Conservation (phyloP, 1,284 basidiomycete genomes). For the Cryptococcus floricola region DNA sequence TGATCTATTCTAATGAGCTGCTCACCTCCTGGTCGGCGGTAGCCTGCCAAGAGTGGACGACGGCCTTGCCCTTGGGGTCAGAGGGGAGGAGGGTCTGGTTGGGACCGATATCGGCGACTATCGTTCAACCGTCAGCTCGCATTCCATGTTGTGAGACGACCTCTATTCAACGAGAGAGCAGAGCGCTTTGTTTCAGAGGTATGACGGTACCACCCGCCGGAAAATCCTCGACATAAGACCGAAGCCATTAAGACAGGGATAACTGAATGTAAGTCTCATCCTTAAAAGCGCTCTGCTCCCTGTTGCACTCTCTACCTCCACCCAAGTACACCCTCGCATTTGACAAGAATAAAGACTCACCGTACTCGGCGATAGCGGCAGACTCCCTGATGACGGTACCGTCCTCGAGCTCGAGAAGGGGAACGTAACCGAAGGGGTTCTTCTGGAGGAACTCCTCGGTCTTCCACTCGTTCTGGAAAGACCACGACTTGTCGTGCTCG, state of each 20-base stretch:
- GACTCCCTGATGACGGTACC: slow-evolving; percentile 73
- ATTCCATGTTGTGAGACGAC: neutral
- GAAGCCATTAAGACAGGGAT: slow-evolving; percentile 61
- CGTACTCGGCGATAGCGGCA: slow-evolving; percentile 76
- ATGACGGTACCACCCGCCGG: slow-evolving; percentile 54
- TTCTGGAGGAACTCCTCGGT: slow-evolving; percentile 72
- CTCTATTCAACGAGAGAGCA: neutral
- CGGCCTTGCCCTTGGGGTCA: slow-evolving; percentile 57
- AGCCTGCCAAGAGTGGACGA: slow-evolving; percentile 65
- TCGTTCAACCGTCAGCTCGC: slow-evolving; percentile 1
- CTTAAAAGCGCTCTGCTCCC: slow-evolving; percentile 18
- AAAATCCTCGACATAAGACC: slow-evolving; percentile 62
- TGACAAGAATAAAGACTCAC: slow-evolving; percentile 59
- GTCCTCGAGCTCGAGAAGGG: slow-evolving; percentile 68
- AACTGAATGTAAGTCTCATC: slow-evolving; percentile 55
- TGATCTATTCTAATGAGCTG: neutral
- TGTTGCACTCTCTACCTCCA: neutral
- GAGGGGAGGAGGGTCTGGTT: slow-evolving; percentile 64
- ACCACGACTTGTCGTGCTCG: slow-evolving; percentile 63
- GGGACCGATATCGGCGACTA: slow-evolving; percentile 69
- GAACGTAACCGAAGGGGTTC: slow-evolving; percentile 80
- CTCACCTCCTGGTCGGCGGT: slow-evolving; percentile 61
- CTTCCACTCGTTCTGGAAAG: slow-evolving; percentile 56
- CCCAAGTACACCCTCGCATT: neutral
- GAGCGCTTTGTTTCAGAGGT: slow-evolving; percentile 39